Base-by-base conservation (phyloP, 2,329 filamentous ascomycete species). In the Sphaceloma murrayae region DNA sequence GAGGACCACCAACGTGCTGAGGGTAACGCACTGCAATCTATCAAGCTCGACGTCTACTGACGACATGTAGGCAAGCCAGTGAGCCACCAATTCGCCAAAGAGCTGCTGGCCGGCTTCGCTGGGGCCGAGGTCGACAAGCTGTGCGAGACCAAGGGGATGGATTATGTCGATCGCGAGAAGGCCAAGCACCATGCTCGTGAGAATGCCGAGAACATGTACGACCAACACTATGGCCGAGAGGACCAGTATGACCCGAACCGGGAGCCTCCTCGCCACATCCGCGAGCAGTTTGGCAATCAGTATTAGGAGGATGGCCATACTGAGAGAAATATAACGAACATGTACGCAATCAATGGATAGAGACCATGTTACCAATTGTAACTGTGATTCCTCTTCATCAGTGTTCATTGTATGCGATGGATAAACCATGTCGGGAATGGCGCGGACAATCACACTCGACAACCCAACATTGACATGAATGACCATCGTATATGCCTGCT, bases 41-140 rank as follows among this genome's bases (percentile, higher is more conserved):
- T n/a, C 13, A n/a, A 16, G 2, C 13, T 16, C n/a, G 24, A 11
- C 8, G 2, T 43, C 7, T 17, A 13, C 34, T 42, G 19, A 42
- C 34, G 2, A n/a, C 30, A 5, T n/a, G 17, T 45, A 82, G 78
- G 80, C 66, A 78, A 86, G 69, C 60, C 73, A 5, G 78, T 88
- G 54, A 74, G 70, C 51, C 84, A 89, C 67, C 67, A 66, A 31
- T 81, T 85, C 56, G 85, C 85, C 59, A 89, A 89, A 69, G 84
- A 88, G 67, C 61, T 82, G 33, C 64, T 89, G 22, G 81, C 74
- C 11, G 82, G 78, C 48, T 68, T 88, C 46, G 83, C 80, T 19
- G 82, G 76, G 36, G 81, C 75, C 49, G 82, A 87, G 65, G 73
- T 85, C 56, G 83, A 89, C 69, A 82, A 79, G 65, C 72, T 88